A percentile compares a stretch with the other conserved stretches of the same genome.
These are phyloP conservation scores for Chlorella sp. DNA, from an alignment of 139 green algal species.

Conservation along the genomic window DNA sequence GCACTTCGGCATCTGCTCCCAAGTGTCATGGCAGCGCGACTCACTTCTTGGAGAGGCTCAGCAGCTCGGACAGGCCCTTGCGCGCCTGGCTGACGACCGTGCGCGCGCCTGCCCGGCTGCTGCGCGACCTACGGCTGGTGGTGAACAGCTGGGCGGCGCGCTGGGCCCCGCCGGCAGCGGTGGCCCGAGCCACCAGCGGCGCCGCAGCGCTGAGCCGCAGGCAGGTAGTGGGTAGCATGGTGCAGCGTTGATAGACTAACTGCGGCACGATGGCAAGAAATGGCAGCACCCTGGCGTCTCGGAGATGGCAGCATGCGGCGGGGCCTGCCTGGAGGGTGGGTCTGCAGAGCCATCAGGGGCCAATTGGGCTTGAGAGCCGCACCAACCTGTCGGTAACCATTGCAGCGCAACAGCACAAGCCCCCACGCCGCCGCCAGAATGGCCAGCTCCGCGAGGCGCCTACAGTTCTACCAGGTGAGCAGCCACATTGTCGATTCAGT, in stretches of 20 bases:
- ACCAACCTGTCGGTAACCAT: background rate
- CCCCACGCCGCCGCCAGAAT: background rate
- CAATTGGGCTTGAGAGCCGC: background rate
- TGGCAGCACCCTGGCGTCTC: too few species aligned
- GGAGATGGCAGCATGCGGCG: background rate
- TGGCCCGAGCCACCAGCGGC: too few species aligned
- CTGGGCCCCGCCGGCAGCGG: too few species aligned
- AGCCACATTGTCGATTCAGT: background rate
- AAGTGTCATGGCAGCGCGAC: background rate
- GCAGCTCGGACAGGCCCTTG: conserved; percentile 46
- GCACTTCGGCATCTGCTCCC: too few species aligned
- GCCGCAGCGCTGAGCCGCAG: too few species aligned
- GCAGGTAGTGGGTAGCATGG: too few species aligned
- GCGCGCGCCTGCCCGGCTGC: background rate
- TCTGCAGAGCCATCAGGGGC: background rate
- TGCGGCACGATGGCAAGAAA: too few species aligned
- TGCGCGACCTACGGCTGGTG: background rate
- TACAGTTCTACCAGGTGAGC: background rate
- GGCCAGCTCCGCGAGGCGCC: background rate
- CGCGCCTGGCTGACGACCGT: conserved; percentile 31
- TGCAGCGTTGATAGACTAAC: too few species aligned
- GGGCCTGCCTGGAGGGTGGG: background rate
- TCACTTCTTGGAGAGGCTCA: conserved; percentile 40
- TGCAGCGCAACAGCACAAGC: background rate
- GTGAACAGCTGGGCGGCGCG: too few species aligned